Evolutionary conservation across 2,329 filamentous ascomycete genomes (phyloP), one percentile per base, ranked within the genome.

Genomic region (Nemania diffusa): DNA sequence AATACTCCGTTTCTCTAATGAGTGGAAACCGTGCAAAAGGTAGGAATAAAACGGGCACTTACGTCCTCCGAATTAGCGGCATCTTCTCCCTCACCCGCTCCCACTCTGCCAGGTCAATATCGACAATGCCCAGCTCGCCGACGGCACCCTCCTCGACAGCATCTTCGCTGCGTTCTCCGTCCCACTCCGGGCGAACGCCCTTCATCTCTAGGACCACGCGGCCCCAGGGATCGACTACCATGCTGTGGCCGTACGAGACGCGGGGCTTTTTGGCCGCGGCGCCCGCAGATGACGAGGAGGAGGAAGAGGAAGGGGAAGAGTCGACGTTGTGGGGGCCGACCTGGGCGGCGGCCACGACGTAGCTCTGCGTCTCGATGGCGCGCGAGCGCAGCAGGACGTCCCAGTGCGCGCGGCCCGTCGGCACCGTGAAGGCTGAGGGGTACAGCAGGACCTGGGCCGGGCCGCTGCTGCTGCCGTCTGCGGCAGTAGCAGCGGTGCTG

Each of bases 201-300:
- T 84, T 84, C 75, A 90, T 84, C 75, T 91, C 85, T 3, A 90
- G 85, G 46, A 93, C 76, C 0, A 97, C 86, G 64, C 87, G 85
- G 0, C 95, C 95, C 93, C 94, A 97, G 0, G 95, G 94, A 77
- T 92, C 91, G 27, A 97, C 85, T 53, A 97, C 91, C 82, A 97
- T 88, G 73, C 91, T 92, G 77, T 93, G 91, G 0, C 95, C 95
- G 80, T 96, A 97, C 79, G 92, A 97, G 29, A 87, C 85, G 65
- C 95, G 84, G 79, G 90, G 68, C 32, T 65, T 70, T 11, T 61
- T 93, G 22, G 56, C 71, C 64, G 15, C 69, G 55, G 32, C 68
- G 57, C 68, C 11, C 9, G 3, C 1, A 44, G 20, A 0, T 52
- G n/a, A n/a, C 26, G n/a, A 26, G 20, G 34, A 22, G 27, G 51